Percentiles rank a stretch among this genome's conserved stretches.
phyloP scores from a whole-genome alignment of 495 filamentous ascomycete species.

The Symbiotaphrina buchneri region DNA sequence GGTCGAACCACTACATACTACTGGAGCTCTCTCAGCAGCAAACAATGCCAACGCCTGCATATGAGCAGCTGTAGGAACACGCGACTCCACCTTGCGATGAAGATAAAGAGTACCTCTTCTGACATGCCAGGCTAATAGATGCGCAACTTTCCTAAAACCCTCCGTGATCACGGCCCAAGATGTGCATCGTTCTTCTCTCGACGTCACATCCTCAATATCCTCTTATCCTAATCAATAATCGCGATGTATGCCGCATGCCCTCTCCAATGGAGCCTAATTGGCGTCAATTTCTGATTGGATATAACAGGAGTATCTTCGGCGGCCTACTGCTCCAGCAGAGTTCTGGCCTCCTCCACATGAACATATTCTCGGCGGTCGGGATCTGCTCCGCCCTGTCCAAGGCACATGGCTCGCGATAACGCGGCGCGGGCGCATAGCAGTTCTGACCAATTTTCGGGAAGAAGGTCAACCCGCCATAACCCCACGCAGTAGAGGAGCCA shows the following conservation, averaged over 20 bases:
- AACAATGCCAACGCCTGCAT: too few species aligned
- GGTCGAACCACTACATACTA: too few species aligned
- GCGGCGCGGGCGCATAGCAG: constrained; percentile 58
- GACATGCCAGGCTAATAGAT: too few species aligned
- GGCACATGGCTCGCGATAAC: constrained; percentile 95
- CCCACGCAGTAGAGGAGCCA: constrained; percentile 49
- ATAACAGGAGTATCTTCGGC: constrained; percentile 60
- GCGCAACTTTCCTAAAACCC: too few species aligned
- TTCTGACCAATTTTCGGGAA: constrained; percentile 91
- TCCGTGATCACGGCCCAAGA: too few species aligned
- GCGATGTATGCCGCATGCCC: constrained; percentile 34
- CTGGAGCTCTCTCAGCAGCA: too few species aligned
- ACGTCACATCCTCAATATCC: constrained; percentile 81
- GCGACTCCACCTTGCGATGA: too few species aligned
- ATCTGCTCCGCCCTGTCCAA: constrained; percentile 37
- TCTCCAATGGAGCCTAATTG: too few species aligned
- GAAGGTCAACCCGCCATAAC: constrained; percentile 31
- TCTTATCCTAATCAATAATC: constrained; percentile 75
- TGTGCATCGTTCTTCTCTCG: constrained; percentile 87
- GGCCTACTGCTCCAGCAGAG: constrained; percentile 59
- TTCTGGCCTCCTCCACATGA: constrained; percentile 54
- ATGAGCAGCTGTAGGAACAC: too few species aligned
- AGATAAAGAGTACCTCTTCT: too few species aligned
- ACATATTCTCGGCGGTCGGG: constrained; percentile 43
- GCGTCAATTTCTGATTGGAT: constrained; percentile 4